Evolutionary conservation across 2,329 filamentous ascomycete species (phyloP).

Genomic region (Apiospora sp.): DNA sequence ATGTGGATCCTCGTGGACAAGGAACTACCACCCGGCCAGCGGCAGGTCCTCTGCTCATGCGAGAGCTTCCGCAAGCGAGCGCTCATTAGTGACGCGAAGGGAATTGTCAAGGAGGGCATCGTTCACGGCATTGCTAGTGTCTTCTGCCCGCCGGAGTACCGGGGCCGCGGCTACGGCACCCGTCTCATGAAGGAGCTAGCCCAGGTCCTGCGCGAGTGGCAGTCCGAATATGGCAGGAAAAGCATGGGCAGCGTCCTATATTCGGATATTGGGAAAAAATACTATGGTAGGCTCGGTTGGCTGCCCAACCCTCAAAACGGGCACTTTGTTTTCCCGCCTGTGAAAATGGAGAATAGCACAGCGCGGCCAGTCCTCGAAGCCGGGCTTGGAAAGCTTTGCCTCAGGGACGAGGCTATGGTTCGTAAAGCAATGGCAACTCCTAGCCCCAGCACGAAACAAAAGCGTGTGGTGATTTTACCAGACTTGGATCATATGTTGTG

Average conservation of each 20-base stretch:
- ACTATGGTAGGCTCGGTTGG: constrained; percentile 84
- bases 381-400: constrained; percentile 68
- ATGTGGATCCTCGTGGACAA: constrained; percentile 69
- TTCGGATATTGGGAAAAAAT: constrained; percentile 85
- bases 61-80: constrained; percentile 70
- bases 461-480: constrained; percentile 71
- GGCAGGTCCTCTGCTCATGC: constrained; percentile 68
- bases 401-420: constrained; percentile 69
- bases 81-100: constrained; percentile 50
- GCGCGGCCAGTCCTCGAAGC: neutral
- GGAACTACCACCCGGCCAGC: constrained; percentile 37
- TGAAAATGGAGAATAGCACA: neutral
- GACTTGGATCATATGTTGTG: constrained; percentile 74
- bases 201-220: constrained; percentile 3
- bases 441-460: constrained; percentile 46
- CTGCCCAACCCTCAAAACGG: constrained; percentile 67
- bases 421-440: constrained; percentile 53
- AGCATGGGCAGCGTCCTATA: constrained; percentile 78
- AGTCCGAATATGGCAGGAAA: constrained; percentile 31
- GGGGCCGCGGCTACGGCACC: constrained; percentile 78
- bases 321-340: constrained; percentile 28
- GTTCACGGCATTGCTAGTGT: constrained; percentile 82
- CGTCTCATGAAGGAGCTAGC: constrained; percentile 77
- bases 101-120: constrained; percentile 60
- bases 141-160: constrained; percentile 72